phyloP scores from a whole-genome alignment of 495 filamentous ascomycete species.

The Lasiosphaeria ovina region DNA sequence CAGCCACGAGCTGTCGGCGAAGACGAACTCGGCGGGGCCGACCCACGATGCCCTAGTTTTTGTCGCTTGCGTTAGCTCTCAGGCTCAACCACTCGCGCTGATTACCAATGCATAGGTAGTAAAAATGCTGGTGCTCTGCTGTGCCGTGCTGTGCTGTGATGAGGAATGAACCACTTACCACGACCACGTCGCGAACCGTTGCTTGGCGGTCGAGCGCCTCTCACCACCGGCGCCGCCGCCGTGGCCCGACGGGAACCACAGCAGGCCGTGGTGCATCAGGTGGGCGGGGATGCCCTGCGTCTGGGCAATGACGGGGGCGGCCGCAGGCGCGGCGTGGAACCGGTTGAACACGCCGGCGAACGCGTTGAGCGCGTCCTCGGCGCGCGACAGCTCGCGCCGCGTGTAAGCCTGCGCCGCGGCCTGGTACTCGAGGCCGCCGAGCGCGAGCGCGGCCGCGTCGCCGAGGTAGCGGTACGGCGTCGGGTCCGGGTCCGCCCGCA shows the following conservation, averaged over 20 bases:
- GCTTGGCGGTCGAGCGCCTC: neutral
- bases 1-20: constrained; percentile 2
- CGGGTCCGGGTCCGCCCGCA: neutral
- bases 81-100: too few species aligned
- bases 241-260: constrained; percentile 1
- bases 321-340: neutral
- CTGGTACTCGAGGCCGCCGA: constrained; percentile 15
- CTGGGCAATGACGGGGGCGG: neutral
- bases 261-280: neutral
- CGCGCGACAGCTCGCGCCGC: constrained; percentile 11
- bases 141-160: neutral
- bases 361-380: constrained; percentile 18
- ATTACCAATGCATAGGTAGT: too few species aligned
- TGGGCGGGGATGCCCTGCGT: constrained; percentile 1
- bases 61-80: neutral
- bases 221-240: neutral
- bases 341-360: constrained; percentile 17
- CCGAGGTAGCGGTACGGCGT: constrained; percentile 5
- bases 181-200: neutral
- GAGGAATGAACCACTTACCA: neutral
- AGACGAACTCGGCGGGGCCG: neutral
- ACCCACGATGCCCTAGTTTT: neutral
- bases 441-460: constrained; percentile 12
- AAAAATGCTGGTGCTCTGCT: too few species aligned
- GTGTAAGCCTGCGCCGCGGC: constrained; percentile 18